Conservation (phyloP, 176 grass and related monocot genomes). For the Dactylis glomerata region DNA sequence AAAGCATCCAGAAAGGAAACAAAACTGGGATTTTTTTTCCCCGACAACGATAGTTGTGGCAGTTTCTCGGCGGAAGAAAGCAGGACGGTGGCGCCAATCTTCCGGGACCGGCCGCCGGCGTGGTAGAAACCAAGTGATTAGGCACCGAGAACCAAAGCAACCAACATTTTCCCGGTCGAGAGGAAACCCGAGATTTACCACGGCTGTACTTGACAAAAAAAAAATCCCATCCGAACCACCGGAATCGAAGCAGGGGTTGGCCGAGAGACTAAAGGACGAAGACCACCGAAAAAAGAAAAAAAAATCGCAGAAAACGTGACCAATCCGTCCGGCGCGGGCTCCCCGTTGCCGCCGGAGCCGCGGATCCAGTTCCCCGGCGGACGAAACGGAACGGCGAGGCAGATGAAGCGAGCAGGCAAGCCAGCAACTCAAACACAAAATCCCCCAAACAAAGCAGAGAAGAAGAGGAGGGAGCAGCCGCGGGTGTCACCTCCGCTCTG, state of each 20-base stretch:
- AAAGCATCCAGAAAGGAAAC: not conserved
- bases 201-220: not conserved
- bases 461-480: not conserved
- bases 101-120: not conserved
- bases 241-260: not conserved
- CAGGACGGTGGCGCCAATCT: not conserved
- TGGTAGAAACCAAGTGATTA: not conserved
- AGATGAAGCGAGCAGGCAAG: not conserved
- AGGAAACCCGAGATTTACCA: not conserved
- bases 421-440: not conserved
- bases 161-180: not conserved
- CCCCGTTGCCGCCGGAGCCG: not conserved
- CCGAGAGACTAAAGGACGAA: not conserved
- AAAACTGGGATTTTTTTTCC: not conserved
- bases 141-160: not conserved
- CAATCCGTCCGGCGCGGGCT: not conserved
- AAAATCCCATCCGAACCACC: not conserved
- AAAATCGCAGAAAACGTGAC: not conserved
- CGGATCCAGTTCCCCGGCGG: not conserved
- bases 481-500: conserved; percentile 38
- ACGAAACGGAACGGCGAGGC: not conserved
- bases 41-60: not conserved
- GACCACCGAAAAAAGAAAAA: not conserved
- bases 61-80: not conserved
- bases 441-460: not conserved